These are phyloP conservation scores for Podospora australis DNA, from an alignment of 495 filamentous ascomycete species.

Conservation along the genomic window DNA sequence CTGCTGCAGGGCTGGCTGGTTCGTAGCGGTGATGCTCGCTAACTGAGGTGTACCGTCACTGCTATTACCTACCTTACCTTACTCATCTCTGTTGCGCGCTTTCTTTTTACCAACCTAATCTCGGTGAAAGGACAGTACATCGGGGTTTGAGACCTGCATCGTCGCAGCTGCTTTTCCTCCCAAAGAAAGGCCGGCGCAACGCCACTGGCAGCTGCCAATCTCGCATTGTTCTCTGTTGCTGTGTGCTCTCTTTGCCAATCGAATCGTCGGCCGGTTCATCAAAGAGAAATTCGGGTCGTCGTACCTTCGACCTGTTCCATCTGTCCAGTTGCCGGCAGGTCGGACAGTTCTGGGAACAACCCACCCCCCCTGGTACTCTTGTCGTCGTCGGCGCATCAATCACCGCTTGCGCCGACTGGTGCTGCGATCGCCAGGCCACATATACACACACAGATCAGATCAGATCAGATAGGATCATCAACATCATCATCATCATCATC, in stretches of 20 bases:
- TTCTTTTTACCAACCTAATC: no score
- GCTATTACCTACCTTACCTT: no score
- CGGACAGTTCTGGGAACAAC: background rate
- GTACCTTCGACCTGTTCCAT: no score
- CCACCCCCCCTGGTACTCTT: background rate
- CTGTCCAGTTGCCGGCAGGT: background rate
- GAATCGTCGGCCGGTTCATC: background rate
- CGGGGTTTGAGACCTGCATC: background rate
- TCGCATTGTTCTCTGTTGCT: background rate
- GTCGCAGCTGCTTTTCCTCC: background rate
- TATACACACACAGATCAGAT: no score
- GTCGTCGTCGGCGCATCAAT: slow-evolving; percentile 1
- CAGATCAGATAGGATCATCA: no score
- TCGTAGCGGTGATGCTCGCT: no score
- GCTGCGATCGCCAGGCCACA: slow-evolving; percentile 5
- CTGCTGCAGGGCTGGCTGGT: no score
- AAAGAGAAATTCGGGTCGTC: background rate
- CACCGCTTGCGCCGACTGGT: slow-evolving; percentile 2
- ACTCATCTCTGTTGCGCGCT: no score
- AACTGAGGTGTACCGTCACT: no score
- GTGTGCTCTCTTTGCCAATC: background rate
- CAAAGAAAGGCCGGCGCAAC: background rate
- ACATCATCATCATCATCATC: no score
- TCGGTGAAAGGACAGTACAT: no score
- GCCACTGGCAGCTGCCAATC: background rate